These are phyloP conservation scores for Penicillium sp. DNA, from an alignment of 2,329 filamentous ascomycete genomes.

Conservation along the genomic window DNA sequence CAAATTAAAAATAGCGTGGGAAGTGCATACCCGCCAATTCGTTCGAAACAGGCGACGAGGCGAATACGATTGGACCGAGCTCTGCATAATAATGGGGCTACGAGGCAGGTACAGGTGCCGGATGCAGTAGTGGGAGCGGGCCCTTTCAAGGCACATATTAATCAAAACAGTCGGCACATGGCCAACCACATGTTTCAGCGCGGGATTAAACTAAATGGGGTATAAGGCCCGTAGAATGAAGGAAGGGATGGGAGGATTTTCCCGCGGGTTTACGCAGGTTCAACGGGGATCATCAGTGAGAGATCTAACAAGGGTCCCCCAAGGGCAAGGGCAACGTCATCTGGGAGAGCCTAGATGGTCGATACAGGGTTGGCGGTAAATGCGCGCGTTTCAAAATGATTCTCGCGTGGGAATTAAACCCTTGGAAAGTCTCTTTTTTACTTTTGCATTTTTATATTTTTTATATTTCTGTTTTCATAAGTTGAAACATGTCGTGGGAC, in stretches of 20 bases:
- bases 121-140: constrained; percentile 6
- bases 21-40: constrained; percentile 18
- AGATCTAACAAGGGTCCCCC: constrained; percentile 18
- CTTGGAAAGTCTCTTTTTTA: background rate
- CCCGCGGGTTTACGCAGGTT: constrained; percentile 5
- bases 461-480: background rate
- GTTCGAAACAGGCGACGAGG: constrained; percentile 22
- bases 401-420: constrained; percentile 16
- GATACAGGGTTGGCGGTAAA: constrained; percentile 15
- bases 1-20: constrained; percentile 1
- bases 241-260: constrained; percentile 13
- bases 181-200: constrained; percentile 24
- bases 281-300: constrained; percentile 10
- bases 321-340: constrained; percentile 12
- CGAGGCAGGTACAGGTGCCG: constrained; percentile 18
- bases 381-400: constrained; percentile 10
- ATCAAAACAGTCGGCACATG: constrained; percentile 15
- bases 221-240: constrained; percentile 19
- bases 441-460: background rate
- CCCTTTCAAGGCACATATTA: background rate
- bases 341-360: constrained; percentile 4
- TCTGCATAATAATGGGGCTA: constrained; percentile 13
- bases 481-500: constrained; percentile 23
- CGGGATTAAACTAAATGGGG: constrained; percentile 10
- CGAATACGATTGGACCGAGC: constrained; percentile 16